These are phyloP conservation scores for Plasmodium vivax DNA, from an alignment of 169 alveolate species.

Conservation along the genomic window DNA sequence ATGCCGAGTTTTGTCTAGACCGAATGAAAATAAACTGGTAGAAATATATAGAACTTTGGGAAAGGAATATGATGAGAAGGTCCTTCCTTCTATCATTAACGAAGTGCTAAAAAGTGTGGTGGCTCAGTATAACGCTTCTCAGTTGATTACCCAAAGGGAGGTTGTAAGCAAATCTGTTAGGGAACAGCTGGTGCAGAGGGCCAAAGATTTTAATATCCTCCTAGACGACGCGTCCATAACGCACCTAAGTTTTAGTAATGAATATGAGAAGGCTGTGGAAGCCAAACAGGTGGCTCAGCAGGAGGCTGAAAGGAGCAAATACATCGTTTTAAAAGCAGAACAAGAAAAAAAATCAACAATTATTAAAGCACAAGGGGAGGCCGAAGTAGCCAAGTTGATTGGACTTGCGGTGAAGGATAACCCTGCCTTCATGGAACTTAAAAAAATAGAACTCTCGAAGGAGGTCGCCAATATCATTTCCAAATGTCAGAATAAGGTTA, in stretches of 20 bases:
- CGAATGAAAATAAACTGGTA: conserved; percentile 89
- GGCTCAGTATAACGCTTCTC: conserved; percentile 97
- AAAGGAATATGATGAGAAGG: conserved; percentile 96
- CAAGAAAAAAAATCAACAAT: conserved; percentile 96
- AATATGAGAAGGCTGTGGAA: conserved; percentile 96
- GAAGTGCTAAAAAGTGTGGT: conserved; percentile 96
- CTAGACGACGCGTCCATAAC: conserved; percentile 97
- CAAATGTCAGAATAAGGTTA: conserved; percentile 90
- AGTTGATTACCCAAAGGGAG: conserved; percentile 96
- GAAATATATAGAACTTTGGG: conserved; percentile 91
- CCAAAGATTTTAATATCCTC: conserved; percentile 94
- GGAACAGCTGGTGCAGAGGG: conserved; percentile 94
- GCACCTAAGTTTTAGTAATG: conserved; percentile 92
- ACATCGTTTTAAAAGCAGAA: conserved; percentile 94
- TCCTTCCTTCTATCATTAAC: conserved; percentile 96
- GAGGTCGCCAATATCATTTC: conserved; percentile 93
- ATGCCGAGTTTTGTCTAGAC: conserved; percentile 95
- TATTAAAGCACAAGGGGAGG: conserved; percentile 97
- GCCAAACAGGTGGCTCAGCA: conserved; percentile 98
- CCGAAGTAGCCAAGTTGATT: conserved; percentile 93
- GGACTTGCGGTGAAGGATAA: conserved; percentile 88
- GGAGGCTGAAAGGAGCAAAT: conserved; percentile 97
- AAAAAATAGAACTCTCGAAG: conserved; percentile 94
- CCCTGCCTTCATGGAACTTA: conserved; percentile 95
- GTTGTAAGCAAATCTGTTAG: conserved; percentile 91